These are phyloP conservation scores for Pontederia crassipes DNA, from an alignment of 176 grass and related monocot species.

Conservation along the genomic window DNA sequence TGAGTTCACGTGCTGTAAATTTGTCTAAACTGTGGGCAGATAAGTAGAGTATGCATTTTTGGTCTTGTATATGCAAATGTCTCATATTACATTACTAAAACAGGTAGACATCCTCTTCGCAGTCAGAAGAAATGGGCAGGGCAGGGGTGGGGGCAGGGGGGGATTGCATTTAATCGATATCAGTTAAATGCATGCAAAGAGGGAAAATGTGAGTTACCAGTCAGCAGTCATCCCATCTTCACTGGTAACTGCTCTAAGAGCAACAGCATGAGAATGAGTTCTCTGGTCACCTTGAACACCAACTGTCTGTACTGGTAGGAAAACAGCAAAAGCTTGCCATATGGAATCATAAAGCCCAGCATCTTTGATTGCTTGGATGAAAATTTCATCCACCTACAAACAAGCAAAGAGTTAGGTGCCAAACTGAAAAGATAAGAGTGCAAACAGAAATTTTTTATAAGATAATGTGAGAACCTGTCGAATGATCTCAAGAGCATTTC, in stretches of 20 bases:
- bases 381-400: slow-evolving; percentile 80
- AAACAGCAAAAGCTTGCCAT: slow-evolving; percentile 92
- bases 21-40: no score
- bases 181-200: background rate
- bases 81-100: no score
- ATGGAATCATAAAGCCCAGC: slow-evolving; percentile 77
- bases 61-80: no score
- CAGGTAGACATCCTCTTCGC: no score
- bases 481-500: slow-evolving; percentile 80
- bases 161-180: no score
- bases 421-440: background rate
- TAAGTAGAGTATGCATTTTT: no score
- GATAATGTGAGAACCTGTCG: slow-evolving; percentile 43
- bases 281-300: slow-evolving; percentile 85
- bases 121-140: no score
- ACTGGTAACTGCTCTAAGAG: slow-evolving; percentile 76
- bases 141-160: no score
- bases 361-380: slow-evolving; percentile 85
- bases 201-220: slow-evolving; percentile 36
- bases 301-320: slow-evolving; percentile 66
- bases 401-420: background rate
- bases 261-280: slow-evolving; percentile 68
- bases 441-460: background rate
- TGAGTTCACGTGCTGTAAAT: no score
- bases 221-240: slow-evolving; percentile 98